Evolutionary conservation across 2,329 filamentous ascomycete species (phyloP).

Genomic region (Gnomoniopsis smithogilvyi): DNA sequence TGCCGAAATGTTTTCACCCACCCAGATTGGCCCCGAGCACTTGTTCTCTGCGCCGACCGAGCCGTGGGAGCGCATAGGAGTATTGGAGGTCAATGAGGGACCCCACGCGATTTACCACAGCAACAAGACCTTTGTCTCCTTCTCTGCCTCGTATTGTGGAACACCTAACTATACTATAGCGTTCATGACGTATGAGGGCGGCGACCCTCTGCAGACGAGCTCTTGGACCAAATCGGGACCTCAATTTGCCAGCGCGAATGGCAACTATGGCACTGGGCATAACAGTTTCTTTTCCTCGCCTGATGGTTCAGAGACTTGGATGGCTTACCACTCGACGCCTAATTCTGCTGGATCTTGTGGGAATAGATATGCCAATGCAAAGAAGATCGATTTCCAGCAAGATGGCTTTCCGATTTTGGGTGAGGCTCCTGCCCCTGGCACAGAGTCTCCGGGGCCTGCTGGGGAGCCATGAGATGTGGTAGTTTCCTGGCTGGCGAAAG

Average conservation of each 20-base stretch:
- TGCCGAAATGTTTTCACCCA: conserved; percentile 32
- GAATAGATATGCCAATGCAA: conserved; percentile 21
- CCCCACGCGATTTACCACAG: conserved; percentile 50
- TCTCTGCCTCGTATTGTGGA: conserved; percentile 56
- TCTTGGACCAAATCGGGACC: conserved; percentile 54
- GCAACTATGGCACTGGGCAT: conserved; percentile 55
- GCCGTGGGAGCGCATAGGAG: conserved; percentile 46
- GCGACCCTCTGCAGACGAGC: conserved; percentile 37
- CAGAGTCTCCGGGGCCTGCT: too few species aligned
- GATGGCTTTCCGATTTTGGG: conserved; percentile 53
- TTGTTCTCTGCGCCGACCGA: conserved; percentile 50
- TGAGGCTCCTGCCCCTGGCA: background rate
- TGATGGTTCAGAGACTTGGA: conserved; percentile 51
- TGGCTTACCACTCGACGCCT: conserved; percentile 53
- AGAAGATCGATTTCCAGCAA: conserved; percentile 34
- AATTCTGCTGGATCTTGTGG: conserved; percentile 49
- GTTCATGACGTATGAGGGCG: conserved; percentile 50
- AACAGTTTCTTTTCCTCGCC: conserved; percentile 58
- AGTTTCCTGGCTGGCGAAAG: too few species aligned
- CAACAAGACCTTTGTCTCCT: conserved; percentile 50
- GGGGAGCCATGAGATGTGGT: too few species aligned
- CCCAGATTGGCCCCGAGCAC: conserved; percentile 39
- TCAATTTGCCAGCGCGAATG: conserved; percentile 49
- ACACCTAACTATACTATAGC: conserved; percentile 51
- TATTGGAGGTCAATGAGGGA: conserved; percentile 51